Base-by-base conservation (phyloP, 1,284 basidiomycete species). In the Phlebopus sp. region DNA sequence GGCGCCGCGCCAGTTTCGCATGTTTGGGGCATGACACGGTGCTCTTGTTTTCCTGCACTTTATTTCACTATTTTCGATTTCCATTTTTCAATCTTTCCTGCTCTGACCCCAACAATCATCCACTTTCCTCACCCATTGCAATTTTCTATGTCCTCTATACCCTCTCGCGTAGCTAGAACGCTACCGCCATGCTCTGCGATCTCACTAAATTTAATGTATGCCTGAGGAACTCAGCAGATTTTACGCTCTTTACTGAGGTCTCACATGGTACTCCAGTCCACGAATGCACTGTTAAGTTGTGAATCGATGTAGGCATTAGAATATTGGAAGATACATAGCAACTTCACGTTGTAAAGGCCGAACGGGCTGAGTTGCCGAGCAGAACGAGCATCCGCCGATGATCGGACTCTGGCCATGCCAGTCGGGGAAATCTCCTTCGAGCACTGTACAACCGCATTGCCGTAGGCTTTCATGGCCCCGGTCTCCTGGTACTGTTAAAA, bases 181-280 rank as follows among this genome's bases (percentile, higher is more conserved):
- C 43, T 67, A 62, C 46, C 62, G 51, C 40, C 55, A 48, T 64
- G 63, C 49, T 60, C 44, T 52, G 56, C 37, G 49, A 64, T 64
- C 58, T 62, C 52, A 60, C 45, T 67, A n/a, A n/a, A n/a, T n/a
- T n/a, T n/a, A 64, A 64, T 68, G 50, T 67, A 68, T 51, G 47
- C 53, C 47, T 50, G 37, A 53, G 47, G 18, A 37, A 14, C 39
- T 48, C 29, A 21, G 40, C 47, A 44, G 18, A 61, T 48, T 53
- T 44, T 50, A 46, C 37, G 44, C 32, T 35, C 32, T 6, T 35
- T 15, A n/a, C 27, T 29, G 27, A 11, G 10, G 27, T 29, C n/a
- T n/a, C n/a, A n/a, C n/a, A n/a, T n/a, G n/a, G n/a, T n/a, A n/a
- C n/a, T n/a, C n/a, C n/a, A n/a, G n/a, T n/a, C n/a, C n/a, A n/a